phyloP scores from a whole-genome alignment of 2,329 filamentous ascomycete genomes.

The Apiospora koreana region DNA sequence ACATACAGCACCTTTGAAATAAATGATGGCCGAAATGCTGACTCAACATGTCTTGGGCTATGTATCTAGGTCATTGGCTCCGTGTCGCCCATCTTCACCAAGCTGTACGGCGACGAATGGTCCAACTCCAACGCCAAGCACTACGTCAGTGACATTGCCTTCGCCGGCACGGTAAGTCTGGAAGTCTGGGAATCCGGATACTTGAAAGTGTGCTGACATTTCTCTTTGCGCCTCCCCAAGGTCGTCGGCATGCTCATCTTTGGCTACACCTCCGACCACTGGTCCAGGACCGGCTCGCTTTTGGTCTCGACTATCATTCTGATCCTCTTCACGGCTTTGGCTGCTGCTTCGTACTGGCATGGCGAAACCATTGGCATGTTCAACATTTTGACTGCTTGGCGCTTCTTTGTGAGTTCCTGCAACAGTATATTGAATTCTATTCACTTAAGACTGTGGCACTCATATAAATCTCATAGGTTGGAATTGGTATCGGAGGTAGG shows the following conservation, averaged over 20 bases:
- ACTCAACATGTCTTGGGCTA: not conserved
- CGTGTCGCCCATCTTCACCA: conserved; percentile 74
- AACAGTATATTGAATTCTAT: not conserved
- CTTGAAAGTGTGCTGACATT: not conserved
- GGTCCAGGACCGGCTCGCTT: conserved; percentile 80
- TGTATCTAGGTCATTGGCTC: conserved; percentile 75
- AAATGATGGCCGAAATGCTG: not conserved
- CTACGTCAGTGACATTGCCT: conserved; percentile 81
- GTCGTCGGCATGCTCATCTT: conserved; percentile 81
- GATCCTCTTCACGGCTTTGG: conserved; percentile 80
- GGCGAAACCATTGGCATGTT: conserved; percentile 73
- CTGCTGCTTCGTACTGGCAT: conserved; percentile 73
- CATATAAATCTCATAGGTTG: conserved; percentile 39
- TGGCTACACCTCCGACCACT: conserved; percentile 80
- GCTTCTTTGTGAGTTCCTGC: conserved; percentile 70
- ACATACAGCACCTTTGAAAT: not conserved
- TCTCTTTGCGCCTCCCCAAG: conserved; percentile 13
- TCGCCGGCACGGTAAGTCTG: conserved; percentile 66
- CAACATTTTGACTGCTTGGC: conserved; percentile 76
- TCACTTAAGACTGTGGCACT: conserved; percentile 7
- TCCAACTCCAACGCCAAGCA: conserved; percentile 66
- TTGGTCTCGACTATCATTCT: conserved; percentile 81
- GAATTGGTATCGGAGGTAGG: conserved; percentile 73
- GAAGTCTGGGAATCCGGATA: too few relatives aligned
- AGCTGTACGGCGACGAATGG: conserved; percentile 72